These are phyloP conservation scores for Penicillium flavigenum DNA, from an alignment of 495 filamentous ascomycete genomes.

Conservation along the genomic window DNA sequence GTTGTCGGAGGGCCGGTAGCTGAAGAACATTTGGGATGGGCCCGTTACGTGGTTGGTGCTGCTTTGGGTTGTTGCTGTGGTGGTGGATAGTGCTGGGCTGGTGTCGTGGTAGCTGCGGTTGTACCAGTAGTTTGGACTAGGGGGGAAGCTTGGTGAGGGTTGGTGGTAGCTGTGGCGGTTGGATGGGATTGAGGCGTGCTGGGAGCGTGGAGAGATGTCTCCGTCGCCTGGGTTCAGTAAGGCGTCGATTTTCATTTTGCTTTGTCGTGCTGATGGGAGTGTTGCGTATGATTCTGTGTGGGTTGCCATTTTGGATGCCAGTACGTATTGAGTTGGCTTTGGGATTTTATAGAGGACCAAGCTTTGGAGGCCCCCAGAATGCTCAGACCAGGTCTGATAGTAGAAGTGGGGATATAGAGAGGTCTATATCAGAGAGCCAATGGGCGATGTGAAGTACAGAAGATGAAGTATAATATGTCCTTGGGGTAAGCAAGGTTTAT, in stretches of 20 bases:
- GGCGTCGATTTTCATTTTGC: slow-evolving; percentile 44
- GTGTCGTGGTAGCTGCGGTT: slow-evolving; percentile 25
- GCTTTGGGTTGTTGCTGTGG: slow-evolving; percentile 13
- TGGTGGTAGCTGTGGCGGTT: slow-evolving; percentile 19
- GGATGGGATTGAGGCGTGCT: slow-evolving; percentile 21
- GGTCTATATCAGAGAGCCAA: slow-evolving; percentile 10
- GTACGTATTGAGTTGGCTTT: background rate
- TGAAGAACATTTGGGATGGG: slow-evolving; percentile 28
- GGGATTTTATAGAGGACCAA: background rate
- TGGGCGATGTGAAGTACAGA: slow-evolving; percentile 8
- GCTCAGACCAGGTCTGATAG: slow-evolving; percentile 9
- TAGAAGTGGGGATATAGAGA: slow-evolving; percentile 5
- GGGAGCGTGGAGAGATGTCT: slow-evolving; percentile 27
- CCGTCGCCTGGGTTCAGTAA: slow-evolving; percentile 33
- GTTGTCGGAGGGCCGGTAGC: slow-evolving; percentile 20
- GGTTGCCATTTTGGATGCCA: slow-evolving; percentile 13
- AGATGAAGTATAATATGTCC: slow-evolving; percentile 13
- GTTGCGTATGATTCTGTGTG: slow-evolving; percentile 23
- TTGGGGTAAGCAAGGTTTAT: slow-evolving; percentile 24
- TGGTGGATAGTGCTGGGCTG: slow-evolving; percentile 24
- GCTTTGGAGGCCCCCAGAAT: background rate
- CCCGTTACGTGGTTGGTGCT: slow-evolving; percentile 12
- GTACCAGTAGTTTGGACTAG: slow-evolving; percentile 37
- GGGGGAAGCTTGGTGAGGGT: slow-evolving; percentile 30
- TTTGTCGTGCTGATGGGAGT: slow-evolving; percentile 30